These are phyloP conservation scores for Firmiana major DNA, from an alignment of 345 rosid genomes.

Conservation along the genomic window DNA sequence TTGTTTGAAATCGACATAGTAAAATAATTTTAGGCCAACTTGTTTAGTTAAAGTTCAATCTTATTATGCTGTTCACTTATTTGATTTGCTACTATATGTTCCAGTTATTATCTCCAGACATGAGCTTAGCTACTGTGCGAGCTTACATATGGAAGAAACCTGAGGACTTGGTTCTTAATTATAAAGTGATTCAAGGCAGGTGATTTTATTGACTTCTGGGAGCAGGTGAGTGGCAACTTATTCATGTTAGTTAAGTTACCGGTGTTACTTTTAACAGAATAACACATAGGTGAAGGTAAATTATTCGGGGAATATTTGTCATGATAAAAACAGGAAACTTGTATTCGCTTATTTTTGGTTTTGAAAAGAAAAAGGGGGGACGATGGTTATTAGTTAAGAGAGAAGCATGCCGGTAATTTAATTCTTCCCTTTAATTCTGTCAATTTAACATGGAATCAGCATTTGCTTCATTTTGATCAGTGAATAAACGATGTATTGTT, in stretches of 20 bases:
- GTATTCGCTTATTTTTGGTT: background rate
- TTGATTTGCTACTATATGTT: constrained; percentile 8
- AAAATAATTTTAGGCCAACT: background rate
- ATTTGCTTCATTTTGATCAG: background rate
- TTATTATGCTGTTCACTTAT: background rate
- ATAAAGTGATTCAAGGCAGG: constrained; percentile 70
- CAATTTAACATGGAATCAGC: background rate
- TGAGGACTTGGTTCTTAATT: constrained; percentile 87
- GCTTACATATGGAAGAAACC: constrained; percentile 96
- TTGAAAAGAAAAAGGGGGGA: background rate
- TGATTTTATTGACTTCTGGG: constrained; percentile 30
- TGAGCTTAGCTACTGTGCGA: constrained; percentile 95
- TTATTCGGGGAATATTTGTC: background rate
- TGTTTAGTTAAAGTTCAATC: background rate
- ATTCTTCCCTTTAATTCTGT: background rate
- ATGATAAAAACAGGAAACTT: background rate
- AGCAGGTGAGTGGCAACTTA: constrained; percentile 28
- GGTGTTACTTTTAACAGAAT: background rate
- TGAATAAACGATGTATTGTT: background rate
- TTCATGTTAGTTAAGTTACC: background rate
- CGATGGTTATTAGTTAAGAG: background rate
- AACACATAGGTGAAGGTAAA: background rate
- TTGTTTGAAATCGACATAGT: background rate
- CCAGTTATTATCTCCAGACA: constrained; percentile 88
- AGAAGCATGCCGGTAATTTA: background rate